Evolutionary conservation across 2,329 filamentous ascomycete genomes (phyloP).

Genomic region (Parasarocladium wereldwijsianum): DNA sequence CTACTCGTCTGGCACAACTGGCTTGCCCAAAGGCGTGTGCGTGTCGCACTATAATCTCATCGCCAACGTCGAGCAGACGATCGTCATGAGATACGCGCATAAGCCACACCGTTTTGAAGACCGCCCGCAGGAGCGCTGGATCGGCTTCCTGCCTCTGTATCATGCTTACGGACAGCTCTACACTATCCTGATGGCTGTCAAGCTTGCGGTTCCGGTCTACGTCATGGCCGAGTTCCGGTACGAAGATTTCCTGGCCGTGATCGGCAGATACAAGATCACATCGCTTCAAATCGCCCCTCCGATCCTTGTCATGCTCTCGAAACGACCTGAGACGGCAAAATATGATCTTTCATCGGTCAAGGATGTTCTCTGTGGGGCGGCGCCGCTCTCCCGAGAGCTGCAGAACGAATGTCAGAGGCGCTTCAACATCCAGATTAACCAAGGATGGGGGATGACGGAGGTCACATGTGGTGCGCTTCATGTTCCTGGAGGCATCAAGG

Average conservation of each 20-base stretch:
- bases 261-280: slow-evolving; percentile 38
- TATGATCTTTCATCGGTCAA: slow-evolving; percentile 38
- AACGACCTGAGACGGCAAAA: slow-evolving; percentile 33
- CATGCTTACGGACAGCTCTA: slow-evolving; percentile 43
- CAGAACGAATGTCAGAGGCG: slow-evolving; percentile 29
- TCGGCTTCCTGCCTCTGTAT: slow-evolving; percentile 52
- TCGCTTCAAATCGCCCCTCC: slow-evolving; percentile 40
- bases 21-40: slow-evolving; percentile 34
- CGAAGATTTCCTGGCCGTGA: slow-evolving; percentile 31
- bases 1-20: slow-evolving; percentile 36
- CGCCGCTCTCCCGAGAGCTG: slow-evolving; percentile 28
- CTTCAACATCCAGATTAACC: slow-evolving; percentile 25
- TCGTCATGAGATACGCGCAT: slow-evolving; percentile 26
- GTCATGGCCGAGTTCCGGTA: slow-evolving; percentile 43
- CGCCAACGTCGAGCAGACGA: slow-evolving; percentile 33
- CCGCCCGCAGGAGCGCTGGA: slow-evolving; percentile 29
- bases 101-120: slow-evolving; percentile 19
- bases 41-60: slow-evolving; percentile 33
- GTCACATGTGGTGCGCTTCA: slow-evolving; percentile 26
- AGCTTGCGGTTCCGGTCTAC: slow-evolving; percentile 31
- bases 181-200: slow-evolving; percentile 31
- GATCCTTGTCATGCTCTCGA: slow-evolving; percentile 42
- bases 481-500: slow-evolving; percentile 21
- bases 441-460: slow-evolving; percentile 51
- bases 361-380: slow-evolving; percentile 34